A percentile compares a stretch with the other conserved stretches of the same genome.
These are phyloP conservation scores for Lindgomyces ingoldianus DNA, from an alignment of 495 filamentous ascomycete species.

Conservation along the genomic window DNA sequence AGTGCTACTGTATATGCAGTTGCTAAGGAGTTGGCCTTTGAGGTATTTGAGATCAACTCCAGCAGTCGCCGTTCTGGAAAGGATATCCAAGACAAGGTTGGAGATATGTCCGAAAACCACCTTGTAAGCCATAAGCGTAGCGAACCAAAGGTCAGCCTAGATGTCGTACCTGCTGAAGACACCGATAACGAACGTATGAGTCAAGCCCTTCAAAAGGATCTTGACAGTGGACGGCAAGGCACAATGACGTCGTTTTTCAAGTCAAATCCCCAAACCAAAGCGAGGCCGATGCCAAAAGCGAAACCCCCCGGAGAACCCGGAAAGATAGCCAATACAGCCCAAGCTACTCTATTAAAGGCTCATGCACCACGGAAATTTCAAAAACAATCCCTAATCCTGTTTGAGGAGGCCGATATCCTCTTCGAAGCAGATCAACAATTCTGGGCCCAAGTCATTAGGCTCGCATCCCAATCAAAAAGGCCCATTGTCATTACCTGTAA, in stretches of 20 bases:
- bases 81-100: slow-evolving; percentile 87
- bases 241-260: slow-evolving; percentile 80
- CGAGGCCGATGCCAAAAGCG: slow-evolving; percentile 29
- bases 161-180: slow-evolving; percentile 23
- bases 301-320: slow-evolving; percentile 18
- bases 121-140: slow-evolving; percentile 62
- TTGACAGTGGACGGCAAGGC: slow-evolving; percentile 68
- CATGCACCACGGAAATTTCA: slow-evolving; percentile 61
- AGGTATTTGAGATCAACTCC: slow-evolving; percentile 92
- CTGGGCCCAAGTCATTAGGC: slow-evolving; percentile 75
- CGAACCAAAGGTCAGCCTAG: slow-evolving; percentile 17
- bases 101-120: slow-evolving; percentile 96
- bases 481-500: slow-evolving; percentile 96
- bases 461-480: slow-evolving; percentile 81
- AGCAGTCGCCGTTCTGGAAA: slow-evolving; percentile 80
- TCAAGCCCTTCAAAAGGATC: slow-evolving; percentile 49
- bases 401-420: slow-evolving; percentile 92
- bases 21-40: slow-evolving; percentile 92
- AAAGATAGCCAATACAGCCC: slow-evolving; percentile 8
- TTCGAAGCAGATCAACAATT: slow-evolving; percentile 96
- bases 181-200: slow-evolving; percentile 26
- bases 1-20: slow-evolving; percentile 90
- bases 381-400: slow-evolving; percentile 89
- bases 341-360: slow-evolving; percentile 41
- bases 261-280: slow-evolving; percentile 24